Evolutionary conservation across 2,329 filamentous ascomycete genomes (phyloP), one percentile per base, ranked within the genome.

Genomic region (Ophiostoma quercus): DNA sequence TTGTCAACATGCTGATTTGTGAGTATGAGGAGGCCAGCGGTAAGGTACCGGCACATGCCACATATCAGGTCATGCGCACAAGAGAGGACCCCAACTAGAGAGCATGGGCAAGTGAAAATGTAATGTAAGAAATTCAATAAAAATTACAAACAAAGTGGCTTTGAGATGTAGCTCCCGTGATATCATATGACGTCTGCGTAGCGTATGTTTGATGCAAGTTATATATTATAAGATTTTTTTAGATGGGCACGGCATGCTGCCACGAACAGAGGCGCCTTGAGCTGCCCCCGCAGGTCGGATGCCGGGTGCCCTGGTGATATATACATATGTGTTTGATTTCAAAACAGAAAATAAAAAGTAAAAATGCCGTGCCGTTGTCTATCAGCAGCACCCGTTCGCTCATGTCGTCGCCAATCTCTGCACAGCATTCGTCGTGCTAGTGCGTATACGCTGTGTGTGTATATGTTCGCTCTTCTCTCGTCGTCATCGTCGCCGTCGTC

Each of bases 1-100:
- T 92, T 76, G 89, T 98, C 73, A 90, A 92, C 54, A 91, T 94
- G 79, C 90, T 99, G 57, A 88, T 98, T 67, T 97, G 93, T 2
- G 95, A 99, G 80, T 89, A 98, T 68, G 88, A 98, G 71, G 97
- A 93, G 12, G 95, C 97, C 79, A 88, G 94, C 77, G 95, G 94
- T 60, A 92, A 88, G 75, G 85, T 96, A 73, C 92, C 93, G 67
- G 91, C 93, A 0, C 94, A 90, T 75, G 93, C 92, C 8, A 93
- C 97, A 60, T 90, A 93, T 12, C 82, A 84, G 41, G 82, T 87
- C 73, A 76, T 87, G 74, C 79, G 84, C 72, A 87, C 85, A 75
- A 78, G 87, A 74, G 85, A 87, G 76, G 85, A 87, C 16, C 65
- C 65, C 22, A 66, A 66, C 65, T 66, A 66, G 65, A 63, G 57